Conservation (phyloP, 1,139 yeast genomes). For the Nakaseomyces nivariensis region DNA sequence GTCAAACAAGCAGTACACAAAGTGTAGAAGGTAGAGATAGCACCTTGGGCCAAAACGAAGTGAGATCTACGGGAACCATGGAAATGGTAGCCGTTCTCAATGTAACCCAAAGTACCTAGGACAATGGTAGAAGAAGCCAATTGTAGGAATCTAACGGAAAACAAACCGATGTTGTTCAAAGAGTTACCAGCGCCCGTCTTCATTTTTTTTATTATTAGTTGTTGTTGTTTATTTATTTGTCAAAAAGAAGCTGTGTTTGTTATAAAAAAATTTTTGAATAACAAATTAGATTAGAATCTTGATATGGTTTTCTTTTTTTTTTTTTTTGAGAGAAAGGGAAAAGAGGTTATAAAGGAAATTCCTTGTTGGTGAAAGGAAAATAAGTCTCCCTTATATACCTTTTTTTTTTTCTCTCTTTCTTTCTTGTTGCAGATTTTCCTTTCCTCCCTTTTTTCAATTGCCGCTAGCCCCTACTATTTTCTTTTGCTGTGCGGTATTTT, state of each 20-base stretch:
- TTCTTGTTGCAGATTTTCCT: background rate
- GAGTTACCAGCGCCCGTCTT: background rate
- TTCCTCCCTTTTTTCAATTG: too few species aligned
- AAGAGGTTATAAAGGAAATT: background rate
- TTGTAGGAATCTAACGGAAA: slow-evolving; percentile 13
- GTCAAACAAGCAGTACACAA: slow-evolving; percentile 10
- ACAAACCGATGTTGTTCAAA: background rate
- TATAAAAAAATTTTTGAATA: background rate
- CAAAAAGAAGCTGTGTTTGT: background rate
- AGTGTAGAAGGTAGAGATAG: slow-evolving; percentile 18
- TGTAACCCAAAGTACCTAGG: slow-evolving; percentile 18
- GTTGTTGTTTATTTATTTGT: background rate
- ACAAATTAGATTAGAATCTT: background rate
- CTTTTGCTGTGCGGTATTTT: too few species aligned
- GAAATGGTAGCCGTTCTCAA: slow-evolving; percentile 11
- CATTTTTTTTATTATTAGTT: background rate
- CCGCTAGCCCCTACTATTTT: too few species aligned
- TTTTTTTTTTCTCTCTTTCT: background rate
- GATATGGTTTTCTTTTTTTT: too few species aligned
- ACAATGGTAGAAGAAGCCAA: slow-evolving; percentile 19
- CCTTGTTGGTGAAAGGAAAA: background rate
- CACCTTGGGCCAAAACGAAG: slow-evolving; percentile 20
- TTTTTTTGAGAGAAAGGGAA: too few species aligned
- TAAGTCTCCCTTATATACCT: background rate
- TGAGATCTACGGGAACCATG: slow-evolving; percentile 18